A percentile compares a stretch with the other conserved stretches of the same genome.
These are phyloP conservation scores for Talaromyces sp. DNA, from an alignment of 2,329 filamentous ascomycete species.

Conservation along the genomic window DNA sequence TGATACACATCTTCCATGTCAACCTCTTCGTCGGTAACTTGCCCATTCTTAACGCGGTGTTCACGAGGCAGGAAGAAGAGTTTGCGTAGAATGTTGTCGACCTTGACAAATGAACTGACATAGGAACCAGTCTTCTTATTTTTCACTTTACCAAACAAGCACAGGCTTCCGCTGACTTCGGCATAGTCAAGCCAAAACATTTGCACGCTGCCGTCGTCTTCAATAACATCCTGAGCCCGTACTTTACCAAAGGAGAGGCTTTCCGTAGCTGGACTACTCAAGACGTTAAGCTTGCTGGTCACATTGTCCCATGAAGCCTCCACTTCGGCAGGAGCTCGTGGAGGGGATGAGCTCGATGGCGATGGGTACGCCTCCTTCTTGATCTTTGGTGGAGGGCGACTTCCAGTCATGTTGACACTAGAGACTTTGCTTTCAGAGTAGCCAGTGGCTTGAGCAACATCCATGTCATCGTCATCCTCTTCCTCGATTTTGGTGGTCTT, in stretches of 20 bases:
- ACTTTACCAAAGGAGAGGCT: constrained; percentile 68
- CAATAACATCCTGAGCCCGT: constrained; percentile 76
- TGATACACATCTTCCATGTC: constrained; percentile 84
- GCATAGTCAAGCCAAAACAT: constrained; percentile 98
- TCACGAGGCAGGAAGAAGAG: constrained; percentile 87
- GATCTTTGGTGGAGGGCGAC: constrained; percentile 67
- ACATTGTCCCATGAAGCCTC: constrained; percentile 88
- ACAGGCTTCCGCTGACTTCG: constrained; percentile 84
- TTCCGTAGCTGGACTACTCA: constrained; percentile 66
- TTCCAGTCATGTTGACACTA: constrained; percentile 80
- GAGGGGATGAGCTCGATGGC: constrained; percentile 71
- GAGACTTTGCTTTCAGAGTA: constrained; percentile 56
- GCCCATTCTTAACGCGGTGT: constrained; percentile 52
- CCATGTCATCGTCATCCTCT: constrained; percentile 69
- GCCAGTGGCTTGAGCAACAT: constrained; percentile 71
- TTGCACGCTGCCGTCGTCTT: constrained; percentile 82
- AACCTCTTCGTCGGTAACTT: constrained; percentile 69
- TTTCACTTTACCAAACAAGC: constrained; percentile 91
- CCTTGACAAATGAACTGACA: constrained; percentile 90
- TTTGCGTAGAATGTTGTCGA: constrained; percentile 90
- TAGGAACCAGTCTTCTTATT: constrained; percentile 75
- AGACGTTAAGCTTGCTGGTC: constrained; percentile 77
- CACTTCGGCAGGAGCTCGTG: constrained; percentile 56
- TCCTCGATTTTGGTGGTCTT: constrained; percentile 70
- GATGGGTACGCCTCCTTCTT: constrained; percentile 64